Evolutionary conservation across 2,329 filamentous ascomycete genomes (phyloP).

Genomic region (Claviceps cyperi): DNA sequence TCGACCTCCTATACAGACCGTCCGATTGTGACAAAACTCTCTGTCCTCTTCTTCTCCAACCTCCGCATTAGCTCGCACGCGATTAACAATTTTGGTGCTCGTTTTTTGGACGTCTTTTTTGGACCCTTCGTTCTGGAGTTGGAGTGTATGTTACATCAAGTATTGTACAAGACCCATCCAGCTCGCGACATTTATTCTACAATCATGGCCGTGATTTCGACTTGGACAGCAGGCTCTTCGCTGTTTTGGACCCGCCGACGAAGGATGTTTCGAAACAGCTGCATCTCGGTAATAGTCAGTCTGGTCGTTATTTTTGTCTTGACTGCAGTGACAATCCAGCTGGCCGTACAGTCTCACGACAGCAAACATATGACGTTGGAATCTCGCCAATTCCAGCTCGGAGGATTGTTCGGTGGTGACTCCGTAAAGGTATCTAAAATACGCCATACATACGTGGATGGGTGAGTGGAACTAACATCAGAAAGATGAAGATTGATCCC

Average conservation of each 20-base stretch:
- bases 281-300: neutral
- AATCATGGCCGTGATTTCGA: neutral
- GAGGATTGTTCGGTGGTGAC: constrained; percentile 8
- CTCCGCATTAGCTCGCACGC: constrained; percentile 1
- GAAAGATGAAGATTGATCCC: neutral
- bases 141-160: constrained; percentile 11
- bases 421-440: constrained; percentile 6
- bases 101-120: constrained; percentile 6
- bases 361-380: constrained; percentile 1
- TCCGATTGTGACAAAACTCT: neutral
- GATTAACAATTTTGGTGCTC: neutral
- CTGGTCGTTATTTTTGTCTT: constrained; percentile 5
- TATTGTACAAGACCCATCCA: neutral
- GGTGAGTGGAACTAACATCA: neutral
- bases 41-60: neutral
- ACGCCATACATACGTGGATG: neutral
- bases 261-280: neutral
- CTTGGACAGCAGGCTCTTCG: neutral
- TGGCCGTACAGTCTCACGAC: neutral
- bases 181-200: neutral
- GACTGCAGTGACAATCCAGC: constrained; percentile 4
- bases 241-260: neutral
- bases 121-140: constrained; percentile 13
- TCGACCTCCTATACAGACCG: neutral
- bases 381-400: constrained; percentile 14